Evolutionary conservation across 2,329 filamentous ascomycete species (phyloP).

Genomic region (Penicillium brevicompactum): DNA sequence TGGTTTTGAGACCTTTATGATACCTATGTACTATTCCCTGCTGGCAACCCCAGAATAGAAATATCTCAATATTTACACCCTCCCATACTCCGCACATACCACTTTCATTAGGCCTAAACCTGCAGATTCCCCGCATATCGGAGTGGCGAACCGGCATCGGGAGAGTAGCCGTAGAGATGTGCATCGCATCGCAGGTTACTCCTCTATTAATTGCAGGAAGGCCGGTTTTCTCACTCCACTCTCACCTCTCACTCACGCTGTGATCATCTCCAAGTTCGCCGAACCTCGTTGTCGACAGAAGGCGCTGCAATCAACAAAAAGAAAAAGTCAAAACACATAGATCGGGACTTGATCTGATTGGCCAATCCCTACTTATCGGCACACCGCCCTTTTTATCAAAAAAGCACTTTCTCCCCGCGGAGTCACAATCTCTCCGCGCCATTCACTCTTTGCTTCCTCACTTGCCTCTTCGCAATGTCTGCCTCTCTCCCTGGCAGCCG

Average conservation of each 20-base stretch:
- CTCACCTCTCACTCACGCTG: neutral
- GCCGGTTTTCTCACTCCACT: neutral
- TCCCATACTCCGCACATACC: neutral
- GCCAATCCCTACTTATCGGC: slow-evolving; percentile 29
- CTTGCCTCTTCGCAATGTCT: slow-evolving; percentile 51
- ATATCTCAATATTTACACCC: neutral
- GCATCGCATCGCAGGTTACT: neutral
- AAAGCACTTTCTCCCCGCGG: slow-evolving; percentile 24
- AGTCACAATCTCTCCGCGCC: slow-evolving; percentile 15
- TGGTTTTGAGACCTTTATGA: slow-evolving; percentile 6
- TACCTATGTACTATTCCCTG: slow-evolving; percentile 18
- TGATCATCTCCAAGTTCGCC: neutral
- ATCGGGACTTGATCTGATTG: slow-evolving; percentile 17
- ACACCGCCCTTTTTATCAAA: slow-evolving; percentile 38
- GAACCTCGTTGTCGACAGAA: neutral
- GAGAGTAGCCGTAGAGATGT: slow-evolving; percentile 3
- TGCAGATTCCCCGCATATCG: slow-evolving; percentile 10
- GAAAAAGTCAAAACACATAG: neutral
- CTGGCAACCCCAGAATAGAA: slow-evolving; percentile 15
- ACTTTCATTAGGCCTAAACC: neutral
- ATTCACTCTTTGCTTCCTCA: slow-evolving; percentile 12
- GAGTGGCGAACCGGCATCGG: slow-evolving; percentile 9
- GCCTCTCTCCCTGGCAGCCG: slow-evolving; percentile 66
- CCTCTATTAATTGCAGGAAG: neutral
- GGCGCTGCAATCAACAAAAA: neutral